Evolutionary conservation across 1,284 basidiomycete genomes (phyloP), one percentile per base, ranked within the genome.

Genomic region (Cryptococcus amylolentus): DNA sequence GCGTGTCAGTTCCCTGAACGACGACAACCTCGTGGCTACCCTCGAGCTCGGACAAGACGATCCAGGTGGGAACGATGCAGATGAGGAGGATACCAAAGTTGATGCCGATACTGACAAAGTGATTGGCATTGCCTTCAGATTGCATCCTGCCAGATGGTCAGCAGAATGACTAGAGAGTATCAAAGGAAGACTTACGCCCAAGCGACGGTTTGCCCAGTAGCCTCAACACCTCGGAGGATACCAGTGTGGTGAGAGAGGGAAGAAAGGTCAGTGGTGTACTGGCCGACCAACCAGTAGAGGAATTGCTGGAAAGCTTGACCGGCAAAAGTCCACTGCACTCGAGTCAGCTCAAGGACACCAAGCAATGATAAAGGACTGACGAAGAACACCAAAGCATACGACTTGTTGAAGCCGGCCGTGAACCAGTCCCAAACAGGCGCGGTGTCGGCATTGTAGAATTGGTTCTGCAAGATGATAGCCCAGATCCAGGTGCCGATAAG

Each of bases 401-500:
- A 55, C 5, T 46, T 49, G 37, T 56, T 56, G 42, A 65, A 67
- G 10, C 60, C 65, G 49, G 55, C 55, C 35, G 55, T 61, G 54
- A 66, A 63, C 60, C 65, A 65, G 50, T 70, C 66, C 37, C 62
- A 60, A 2, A 60, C 54, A 42, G 64, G 63, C 13, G 48, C 40
- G n/a, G 45, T 47, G 13, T 51, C 42, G 40, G 51, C 47, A 27
- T 53, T 46, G 51, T 63, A 60, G 57, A 66, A 67, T 50, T 63
- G 55, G 31, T 60, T 51, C 50, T 68, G 61, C 35, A 70, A 56
- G 42, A 70, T 49, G 44, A 61, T 62, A 10, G 67, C 64, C 62
- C 65, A 67, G 52, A 68, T 66, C 69, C 69, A 70, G 13, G 61
- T 61, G 5, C 65, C 69, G 45, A 57, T 59, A 26, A 66, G 61